phyloP scores from a whole-genome alignment of 2,329 filamentous ascomycete species.

The Trichophyton rubrum region DNA sequence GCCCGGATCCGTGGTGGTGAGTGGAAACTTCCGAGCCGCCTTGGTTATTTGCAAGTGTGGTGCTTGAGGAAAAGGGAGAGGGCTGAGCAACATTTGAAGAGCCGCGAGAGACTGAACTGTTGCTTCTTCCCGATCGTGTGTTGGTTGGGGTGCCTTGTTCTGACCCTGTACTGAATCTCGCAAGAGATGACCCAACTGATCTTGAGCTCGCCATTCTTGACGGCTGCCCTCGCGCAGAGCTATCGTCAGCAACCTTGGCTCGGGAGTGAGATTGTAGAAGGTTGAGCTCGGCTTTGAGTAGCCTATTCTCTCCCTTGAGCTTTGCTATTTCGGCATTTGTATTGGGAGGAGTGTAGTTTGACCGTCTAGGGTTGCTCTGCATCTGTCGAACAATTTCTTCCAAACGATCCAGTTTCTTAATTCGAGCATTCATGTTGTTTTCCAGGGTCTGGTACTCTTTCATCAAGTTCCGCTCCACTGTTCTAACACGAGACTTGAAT shows the following conservation, averaged over 20 bases:
- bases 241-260: conserved; percentile 35
- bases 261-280: conserved; percentile 56
- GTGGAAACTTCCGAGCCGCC: background rate
- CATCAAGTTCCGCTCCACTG: conserved; percentile 78
- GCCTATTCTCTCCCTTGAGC: conserved; percentile 48
- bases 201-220: background rate
- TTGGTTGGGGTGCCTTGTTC: conserved; percentile 13
- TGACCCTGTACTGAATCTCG: conserved; percentile 8
- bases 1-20: conserved; percentile 11
- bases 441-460: conserved; percentile 84
- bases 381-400: conserved; percentile 64
- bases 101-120: conserved; percentile 18
- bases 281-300: conserved; percentile 49
- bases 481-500: conserved; percentile 68
- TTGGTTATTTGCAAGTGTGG: conserved; percentile 19
- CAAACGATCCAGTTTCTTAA: conserved; percentile 76
- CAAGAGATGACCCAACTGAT: background rate
- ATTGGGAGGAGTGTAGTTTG: conserved; percentile 19
- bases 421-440: conserved; percentile 61
- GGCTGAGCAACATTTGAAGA: conserved; percentile 25
- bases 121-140: conserved; percentile 19
- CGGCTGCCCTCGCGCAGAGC: conserved; percentile 18
- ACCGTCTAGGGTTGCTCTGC: conserved; percentile 22
- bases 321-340: conserved; percentile 44
- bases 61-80: conserved; percentile 21